phyloP scores from a whole-genome alignment of 2,329 filamentous ascomycete genomes.

The Magnaporthiopsis rhizophila region DNA sequence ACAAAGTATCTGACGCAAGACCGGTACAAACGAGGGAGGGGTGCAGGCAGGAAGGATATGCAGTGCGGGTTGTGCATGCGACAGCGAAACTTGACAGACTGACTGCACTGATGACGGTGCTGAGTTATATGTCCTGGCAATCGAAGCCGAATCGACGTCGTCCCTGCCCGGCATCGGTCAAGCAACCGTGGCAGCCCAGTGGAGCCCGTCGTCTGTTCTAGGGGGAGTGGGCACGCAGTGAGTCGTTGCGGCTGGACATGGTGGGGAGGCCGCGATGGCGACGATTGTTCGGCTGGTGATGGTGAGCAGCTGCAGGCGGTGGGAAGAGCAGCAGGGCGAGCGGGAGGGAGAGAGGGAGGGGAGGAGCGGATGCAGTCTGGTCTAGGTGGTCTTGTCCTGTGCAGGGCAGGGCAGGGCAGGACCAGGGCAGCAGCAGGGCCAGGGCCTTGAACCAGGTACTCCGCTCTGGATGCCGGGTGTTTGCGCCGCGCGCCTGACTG shows the following conservation, averaged over 20 bases:
- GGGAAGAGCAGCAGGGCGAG: neutral
- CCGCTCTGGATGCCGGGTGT: neutral
- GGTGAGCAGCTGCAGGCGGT: neutral
- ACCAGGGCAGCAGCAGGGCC: neutral
- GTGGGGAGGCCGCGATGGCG: neutral
- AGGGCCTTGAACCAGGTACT: neutral
- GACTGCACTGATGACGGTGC: neutral
- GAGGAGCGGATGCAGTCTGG: neutral
- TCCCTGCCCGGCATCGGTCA: neutral
- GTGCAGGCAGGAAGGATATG: constrained; percentile 4
- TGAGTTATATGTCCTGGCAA: constrained; percentile 2
- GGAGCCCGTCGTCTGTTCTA: neutral
- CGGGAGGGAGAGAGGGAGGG: no score
- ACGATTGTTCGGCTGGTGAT: neutral
- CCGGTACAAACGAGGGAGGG: neutral
- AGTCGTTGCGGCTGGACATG: neutral
- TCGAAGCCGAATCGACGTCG: constrained; percentile 7
- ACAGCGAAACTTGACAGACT: neutral
- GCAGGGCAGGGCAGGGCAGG: neutral
- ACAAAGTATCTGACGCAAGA: neutral
- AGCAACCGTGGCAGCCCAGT: neutral
- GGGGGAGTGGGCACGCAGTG: neutral
- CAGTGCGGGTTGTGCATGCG: neutral
- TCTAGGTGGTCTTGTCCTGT: neutral
- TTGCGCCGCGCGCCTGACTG: neutral